A percentile compares a stretch with the other conserved stretches of the same genome.
phyloP scores from a whole-genome alignment of 331 rosid species.

The Pyrus hybrid region DNA sequence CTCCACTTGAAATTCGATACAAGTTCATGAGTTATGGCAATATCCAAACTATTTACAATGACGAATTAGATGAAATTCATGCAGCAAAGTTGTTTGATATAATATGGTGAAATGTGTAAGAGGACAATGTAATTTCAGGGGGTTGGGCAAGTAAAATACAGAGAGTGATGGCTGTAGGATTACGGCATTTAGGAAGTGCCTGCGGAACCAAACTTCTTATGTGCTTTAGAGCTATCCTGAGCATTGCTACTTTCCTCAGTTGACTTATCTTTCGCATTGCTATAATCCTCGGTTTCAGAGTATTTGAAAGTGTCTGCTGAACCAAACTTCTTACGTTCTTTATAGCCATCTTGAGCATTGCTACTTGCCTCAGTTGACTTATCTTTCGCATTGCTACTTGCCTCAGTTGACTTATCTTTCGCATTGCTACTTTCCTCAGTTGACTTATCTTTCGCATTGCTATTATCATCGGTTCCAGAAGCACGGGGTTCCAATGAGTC shows the following conservation, averaged over 20 bases:
- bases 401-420: too few species aligned
- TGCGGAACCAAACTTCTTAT: neutral
- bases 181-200: neutral
- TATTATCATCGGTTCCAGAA: neutral
- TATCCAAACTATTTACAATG: too few species aligned
- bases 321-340: neutral
- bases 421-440: neutral
- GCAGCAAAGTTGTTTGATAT: too few species aligned
- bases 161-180: neutral
- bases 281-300: neutral
- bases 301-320: neutral
- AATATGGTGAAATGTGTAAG: too few species aligned
- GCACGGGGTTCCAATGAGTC: neutral
- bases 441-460: neutral
- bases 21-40: too few species aligned
- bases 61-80: too few species aligned
- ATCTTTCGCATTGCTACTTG: too few species aligned
- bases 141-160: neutral
- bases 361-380: too few species aligned
- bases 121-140: neutral
- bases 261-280: neutral
- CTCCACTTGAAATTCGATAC: too few species aligned
- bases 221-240: neutral
- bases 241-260: neutral
- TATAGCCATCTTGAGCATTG: neutral